Conservation (phyloP, 345 rosid species). For the Citrus cavaleriei region DNA sequence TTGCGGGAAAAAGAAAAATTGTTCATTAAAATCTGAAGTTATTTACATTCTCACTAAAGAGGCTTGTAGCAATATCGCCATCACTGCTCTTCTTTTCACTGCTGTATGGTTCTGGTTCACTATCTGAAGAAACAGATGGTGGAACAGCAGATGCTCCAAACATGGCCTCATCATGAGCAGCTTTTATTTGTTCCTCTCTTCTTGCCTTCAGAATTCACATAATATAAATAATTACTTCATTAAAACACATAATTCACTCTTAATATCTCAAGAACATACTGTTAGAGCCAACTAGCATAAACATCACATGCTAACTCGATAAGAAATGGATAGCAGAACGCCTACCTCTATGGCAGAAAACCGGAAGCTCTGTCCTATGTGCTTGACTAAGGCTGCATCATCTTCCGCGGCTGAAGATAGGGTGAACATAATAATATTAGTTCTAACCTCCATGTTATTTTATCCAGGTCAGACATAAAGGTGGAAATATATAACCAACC, state of each 20-base stretch:
- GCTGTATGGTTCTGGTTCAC: constrained; percentile 28
- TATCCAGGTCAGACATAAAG: not conserved
- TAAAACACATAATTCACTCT: not conserved
- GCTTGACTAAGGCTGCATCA: constrained; percentile 73
- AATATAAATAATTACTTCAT: not conserved
- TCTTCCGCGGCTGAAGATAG: constrained; percentile 67
- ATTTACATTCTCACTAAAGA: constrained; percentile 75
- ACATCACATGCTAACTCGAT: not conserved
- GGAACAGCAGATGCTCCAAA: constrained; percentile 59
- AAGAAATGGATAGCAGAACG: not conserved
- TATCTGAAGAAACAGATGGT: constrained; percentile 23
- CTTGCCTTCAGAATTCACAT: constrained; percentile 43
- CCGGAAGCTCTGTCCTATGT: constrained; percentile 84
- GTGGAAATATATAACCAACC: constrained; percentile 33
- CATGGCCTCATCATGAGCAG: constrained; percentile 93
- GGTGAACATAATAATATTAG: not conserved
- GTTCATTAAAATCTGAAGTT: not conserved
- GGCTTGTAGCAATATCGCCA: constrained; percentile 31
- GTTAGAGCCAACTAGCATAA: not conserved
- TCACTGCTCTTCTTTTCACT: constrained; percentile 34
- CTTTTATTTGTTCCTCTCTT: constrained; percentile 66
- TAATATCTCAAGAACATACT: not conserved
- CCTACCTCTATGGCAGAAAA: constrained; percentile 76
- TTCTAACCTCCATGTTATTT: not conserved
- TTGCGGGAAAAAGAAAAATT: not conserved